These are phyloP conservation scores for Ampelomyces quisqualis DNA, from an alignment of 2,329 filamentous ascomycete genomes.

Conservation along the genomic window DNA sequence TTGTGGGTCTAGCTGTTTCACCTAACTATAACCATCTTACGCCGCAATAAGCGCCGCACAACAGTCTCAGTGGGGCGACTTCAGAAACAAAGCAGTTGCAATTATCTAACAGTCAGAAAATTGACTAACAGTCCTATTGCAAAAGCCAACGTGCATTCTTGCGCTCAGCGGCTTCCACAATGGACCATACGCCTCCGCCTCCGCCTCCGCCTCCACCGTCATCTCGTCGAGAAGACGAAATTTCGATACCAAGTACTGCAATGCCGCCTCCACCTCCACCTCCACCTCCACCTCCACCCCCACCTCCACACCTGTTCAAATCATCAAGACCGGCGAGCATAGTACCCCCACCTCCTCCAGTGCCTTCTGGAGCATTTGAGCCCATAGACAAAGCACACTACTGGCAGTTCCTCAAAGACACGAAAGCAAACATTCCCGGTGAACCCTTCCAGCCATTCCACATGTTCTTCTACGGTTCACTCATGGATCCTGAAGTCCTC, in stretches of 20 bases:
- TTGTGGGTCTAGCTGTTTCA: no score
- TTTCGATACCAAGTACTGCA: background rate
- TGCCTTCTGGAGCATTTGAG: background rate
- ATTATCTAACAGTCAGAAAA: no score
- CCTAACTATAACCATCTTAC: no score
- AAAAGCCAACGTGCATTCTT: no score
- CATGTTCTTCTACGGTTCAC: slow-evolving; percentile 39
- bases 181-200: no score
- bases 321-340: slow-evolving; percentile 1
- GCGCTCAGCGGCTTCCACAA: no score
- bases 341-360: slow-evolving; percentile 1
- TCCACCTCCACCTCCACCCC: background rate
- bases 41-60: no score
- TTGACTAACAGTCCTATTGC: no score
- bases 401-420: slow-evolving; percentile 3
- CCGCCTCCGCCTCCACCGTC: no score
- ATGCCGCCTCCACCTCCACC: background rate
- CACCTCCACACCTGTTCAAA: slow-evolving; percentile 3
- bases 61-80: no score
- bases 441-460: slow-evolving; percentile 23
- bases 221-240: no score
- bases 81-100: no score
- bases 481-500: slow-evolving; percentile 37
- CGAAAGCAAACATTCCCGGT: slow-evolving; percentile 6
- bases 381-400: slow-evolving; percentile 5